These are phyloP conservation scores for Brassica balearica DNA, from an alignment of 441 rosid genomes.

Conservation along the genomic window DNA sequence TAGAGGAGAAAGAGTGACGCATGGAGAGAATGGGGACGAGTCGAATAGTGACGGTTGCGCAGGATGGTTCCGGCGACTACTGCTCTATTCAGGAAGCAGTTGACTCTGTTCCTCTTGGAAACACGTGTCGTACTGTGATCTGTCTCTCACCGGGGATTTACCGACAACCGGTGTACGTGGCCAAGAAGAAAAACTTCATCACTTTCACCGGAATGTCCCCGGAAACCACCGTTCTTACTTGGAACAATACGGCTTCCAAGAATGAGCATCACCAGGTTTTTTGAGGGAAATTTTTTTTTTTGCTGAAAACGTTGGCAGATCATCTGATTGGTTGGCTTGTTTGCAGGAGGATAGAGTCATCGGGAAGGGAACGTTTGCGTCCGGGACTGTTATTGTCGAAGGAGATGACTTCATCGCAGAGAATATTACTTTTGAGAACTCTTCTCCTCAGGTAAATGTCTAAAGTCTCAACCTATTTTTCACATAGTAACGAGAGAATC, in stretches of 20 bases:
- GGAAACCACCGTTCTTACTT: constrained; percentile 71
- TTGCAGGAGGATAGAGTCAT: constrained; percentile 69
- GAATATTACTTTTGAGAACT: constrained; percentile 95
- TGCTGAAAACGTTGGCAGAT: no score
- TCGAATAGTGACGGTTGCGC: constrained; percentile 68
- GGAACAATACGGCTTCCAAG: constrained; percentile 83
- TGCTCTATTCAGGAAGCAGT: constrained; percentile 85
- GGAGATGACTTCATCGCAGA: constrained; percentile 97
- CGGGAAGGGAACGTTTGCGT: constrained; percentile 95
- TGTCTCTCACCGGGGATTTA: constrained; percentile 83
- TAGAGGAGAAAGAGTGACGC: background rate
- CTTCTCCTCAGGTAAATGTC: constrained; percentile 72
- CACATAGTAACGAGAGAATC: background rate
- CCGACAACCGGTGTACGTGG: constrained; percentile 82
- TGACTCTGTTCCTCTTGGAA: constrained; percentile 77
- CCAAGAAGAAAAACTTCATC: constrained; percentile 89
- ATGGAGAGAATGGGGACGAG: constrained; percentile 47
- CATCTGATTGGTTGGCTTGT: background rate
- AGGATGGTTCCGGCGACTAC: constrained; percentile 75
- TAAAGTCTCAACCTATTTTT: constrained; percentile 27
- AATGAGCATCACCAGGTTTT: constrained; percentile 93
- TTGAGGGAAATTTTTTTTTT: background rate
- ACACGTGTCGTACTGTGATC: constrained; percentile 70
- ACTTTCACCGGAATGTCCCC: constrained; percentile 82
- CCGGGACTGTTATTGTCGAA: constrained; percentile 91